Evolutionary conservation across 2,329 filamentous ascomycete genomes (phyloP).

Genomic region (Aspergillus neotritici): DNA sequence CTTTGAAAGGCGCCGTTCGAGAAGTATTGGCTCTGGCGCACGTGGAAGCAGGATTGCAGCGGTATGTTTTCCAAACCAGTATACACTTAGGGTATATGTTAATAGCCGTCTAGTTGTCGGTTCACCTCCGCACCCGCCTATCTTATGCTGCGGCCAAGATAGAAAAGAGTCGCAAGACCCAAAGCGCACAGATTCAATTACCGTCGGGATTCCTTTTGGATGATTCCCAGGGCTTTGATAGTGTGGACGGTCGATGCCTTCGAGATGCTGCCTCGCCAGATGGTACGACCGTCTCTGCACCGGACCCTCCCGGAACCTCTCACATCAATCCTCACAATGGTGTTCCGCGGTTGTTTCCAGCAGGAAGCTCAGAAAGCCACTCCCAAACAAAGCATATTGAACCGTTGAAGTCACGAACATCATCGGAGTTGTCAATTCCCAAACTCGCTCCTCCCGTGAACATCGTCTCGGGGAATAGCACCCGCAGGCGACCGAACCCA

Average conservation of each 20-base stretch:
- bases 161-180: conserved; percentile 77
- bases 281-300: conserved; percentile 18
- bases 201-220: conserved; percentile 67
- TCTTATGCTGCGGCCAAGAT: conserved; percentile 94
- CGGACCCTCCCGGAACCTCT: conserved; percentile 13
- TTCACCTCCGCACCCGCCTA: conserved; percentile 74
- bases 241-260: conserved; percentile 18
- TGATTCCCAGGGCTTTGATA: conserved; percentile 46
- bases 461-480: conserved; percentile 32
- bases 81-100: conserved; percentile 11
- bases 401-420: conserved; percentile 14
- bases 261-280: conserved; percentile 21
- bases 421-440: conserved; percentile 20
- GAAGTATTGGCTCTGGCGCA: conserved; percentile 65
- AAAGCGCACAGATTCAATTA: conserved; percentile 67
- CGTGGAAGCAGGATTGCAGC: conserved; percentile 69
- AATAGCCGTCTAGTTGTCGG: conserved; percentile 55
- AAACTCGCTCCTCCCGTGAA: conserved; percentile 42
- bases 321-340: conserved; percentile 7
- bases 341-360: conserved; percentile 10
- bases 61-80: conserved; percentile 42
- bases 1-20: conserved; percentile 52
- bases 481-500: conserved; percentile 35
- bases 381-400: conserved; percentile 11
- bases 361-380: conserved; percentile 9